These are phyloP conservation scores for Zygnema circumcarinatum DNA, from an alignment of 139 green algal species.

Conservation along the genomic window DNA sequence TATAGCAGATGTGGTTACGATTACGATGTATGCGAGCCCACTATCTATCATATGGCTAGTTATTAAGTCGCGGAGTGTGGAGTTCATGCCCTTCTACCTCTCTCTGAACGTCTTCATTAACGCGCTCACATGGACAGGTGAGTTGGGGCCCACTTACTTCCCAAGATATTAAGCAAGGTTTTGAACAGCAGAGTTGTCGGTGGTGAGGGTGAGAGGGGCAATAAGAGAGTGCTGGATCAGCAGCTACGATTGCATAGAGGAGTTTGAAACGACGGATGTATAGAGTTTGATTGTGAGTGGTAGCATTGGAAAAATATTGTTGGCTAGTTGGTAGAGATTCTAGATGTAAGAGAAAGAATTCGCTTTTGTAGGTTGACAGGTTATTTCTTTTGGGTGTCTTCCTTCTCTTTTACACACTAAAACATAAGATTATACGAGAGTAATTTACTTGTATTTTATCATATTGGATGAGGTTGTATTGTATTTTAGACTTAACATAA, in stretches of 20 bases:
- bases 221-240: neutral
- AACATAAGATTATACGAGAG: too few relatives aligned
- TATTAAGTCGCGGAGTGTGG: constrained; percentile 27
- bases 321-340: too few relatives aligned
- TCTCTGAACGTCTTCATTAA: constrained; percentile 39
- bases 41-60: constrained; percentile 31
- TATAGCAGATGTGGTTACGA: constrained; percentile 12
- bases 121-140: constrained; percentile 27
- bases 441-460: too few relatives aligned
- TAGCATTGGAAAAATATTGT: too few relatives aligned
- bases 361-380: too few relatives aligned
- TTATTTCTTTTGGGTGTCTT: too few relatives aligned
- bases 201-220: neutral
- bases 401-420: too few relatives aligned
- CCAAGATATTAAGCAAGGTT: neutral
- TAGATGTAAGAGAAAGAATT: too few relatives aligned
- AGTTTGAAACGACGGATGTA: neutral
- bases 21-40: constrained; percentile 34
- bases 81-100: constrained; percentile 48
- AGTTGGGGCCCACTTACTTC: neutral
- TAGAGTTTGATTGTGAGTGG: too few relatives aligned
- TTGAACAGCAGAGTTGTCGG: neutral
- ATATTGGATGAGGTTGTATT: too few relatives aligned
- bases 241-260: neutral
- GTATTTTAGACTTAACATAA: too few relatives aligned